Conservation (phyloP, 352 stramenopile genomes). For the Phytophthora macrochlamydospora region DNA sequence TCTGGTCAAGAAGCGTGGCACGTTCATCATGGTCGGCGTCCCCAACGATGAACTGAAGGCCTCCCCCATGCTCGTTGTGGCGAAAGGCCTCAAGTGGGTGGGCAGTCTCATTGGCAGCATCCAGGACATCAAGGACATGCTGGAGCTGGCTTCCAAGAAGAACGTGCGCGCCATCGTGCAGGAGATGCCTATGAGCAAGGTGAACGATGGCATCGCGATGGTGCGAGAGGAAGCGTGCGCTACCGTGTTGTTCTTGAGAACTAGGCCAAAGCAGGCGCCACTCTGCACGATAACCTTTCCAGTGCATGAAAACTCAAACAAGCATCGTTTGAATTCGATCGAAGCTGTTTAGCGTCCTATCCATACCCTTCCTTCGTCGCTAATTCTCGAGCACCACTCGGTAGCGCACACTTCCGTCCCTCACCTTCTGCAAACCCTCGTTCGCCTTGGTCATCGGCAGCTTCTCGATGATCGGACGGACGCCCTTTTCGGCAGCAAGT, state of each 20-base stretch:
- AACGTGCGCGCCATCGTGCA: neutral
- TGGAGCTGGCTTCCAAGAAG: neutral
- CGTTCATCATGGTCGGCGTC: neutral
- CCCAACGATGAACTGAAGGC: neutral
- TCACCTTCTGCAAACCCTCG: neutral
- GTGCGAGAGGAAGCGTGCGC: neutral
- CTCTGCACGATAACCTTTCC: too few species aligned
- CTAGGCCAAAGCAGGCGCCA: conserved; percentile 3
- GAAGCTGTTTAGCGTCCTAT: neutral
- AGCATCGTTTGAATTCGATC: neutral
- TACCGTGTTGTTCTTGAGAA: neutral
- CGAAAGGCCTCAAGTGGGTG: neutral
- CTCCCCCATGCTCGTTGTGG: neutral
- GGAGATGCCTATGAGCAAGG: conserved; percentile 1
- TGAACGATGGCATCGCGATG: neutral
- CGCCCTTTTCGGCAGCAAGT: too few species aligned
- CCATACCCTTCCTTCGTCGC: neutral
- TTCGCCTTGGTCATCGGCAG: neutral
- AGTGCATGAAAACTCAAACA: neutral
- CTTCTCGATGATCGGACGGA: neutral
- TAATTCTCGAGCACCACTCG: neutral
- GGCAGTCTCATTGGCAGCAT: conserved; percentile 1
- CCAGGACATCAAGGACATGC: neutral
- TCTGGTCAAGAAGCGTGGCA: neutral
- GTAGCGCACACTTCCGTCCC: too few species aligned